Evolutionary conservation across 768 basidiomycete species (phyloP).

Genomic region (Tulasnella sp.): DNA sequence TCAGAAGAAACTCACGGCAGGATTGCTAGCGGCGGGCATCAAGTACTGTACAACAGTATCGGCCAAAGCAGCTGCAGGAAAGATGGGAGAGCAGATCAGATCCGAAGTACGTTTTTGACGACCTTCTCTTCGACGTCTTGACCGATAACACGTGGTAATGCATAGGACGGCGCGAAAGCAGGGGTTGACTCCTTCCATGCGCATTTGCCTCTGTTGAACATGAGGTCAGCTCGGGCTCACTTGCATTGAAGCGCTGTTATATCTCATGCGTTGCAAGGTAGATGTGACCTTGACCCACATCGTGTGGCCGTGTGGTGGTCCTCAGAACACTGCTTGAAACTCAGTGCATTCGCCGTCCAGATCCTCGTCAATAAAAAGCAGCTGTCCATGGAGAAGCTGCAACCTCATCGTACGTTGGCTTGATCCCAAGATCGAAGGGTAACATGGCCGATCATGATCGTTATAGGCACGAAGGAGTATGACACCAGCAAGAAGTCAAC

Average conservation of each 20-base stretch:
- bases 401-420: conserved; percentile 43
- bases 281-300: conserved; percentile 45
- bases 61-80: conserved; percentile 40
- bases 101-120: conserved; percentile 35
- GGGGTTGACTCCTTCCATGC: conserved; percentile 49
- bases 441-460: too few species aligned
- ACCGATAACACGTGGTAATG: too few species aligned
- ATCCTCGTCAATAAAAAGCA: conserved; percentile 37
- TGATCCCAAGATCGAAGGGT: too few species aligned
- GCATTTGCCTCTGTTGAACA: conserved; percentile 49
- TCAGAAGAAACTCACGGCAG: conserved; percentile 39
- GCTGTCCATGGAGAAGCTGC: conserved; percentile 35
- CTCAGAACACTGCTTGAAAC: conserved; percentile 36
- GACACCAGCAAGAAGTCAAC: conserved; percentile 31
- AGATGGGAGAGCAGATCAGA: conserved; percentile 42
- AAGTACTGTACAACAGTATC: conserved; percentile 36
- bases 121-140: too few species aligned
- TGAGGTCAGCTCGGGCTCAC: conserved; percentile 34
- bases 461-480: conserved; percentile 38
- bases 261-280: conserved; percentile 12
- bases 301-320: conserved; percentile 52
- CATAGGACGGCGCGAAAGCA: conserved; percentile 38
- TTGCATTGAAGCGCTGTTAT: background rate
- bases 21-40: conserved; percentile 45
- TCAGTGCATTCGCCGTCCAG: conserved; percentile 47